These are phyloP conservation scores for Xylaria sp. DNA, from an alignment of 2,329 filamentous ascomycete genomes.

Conservation along the genomic window DNA sequence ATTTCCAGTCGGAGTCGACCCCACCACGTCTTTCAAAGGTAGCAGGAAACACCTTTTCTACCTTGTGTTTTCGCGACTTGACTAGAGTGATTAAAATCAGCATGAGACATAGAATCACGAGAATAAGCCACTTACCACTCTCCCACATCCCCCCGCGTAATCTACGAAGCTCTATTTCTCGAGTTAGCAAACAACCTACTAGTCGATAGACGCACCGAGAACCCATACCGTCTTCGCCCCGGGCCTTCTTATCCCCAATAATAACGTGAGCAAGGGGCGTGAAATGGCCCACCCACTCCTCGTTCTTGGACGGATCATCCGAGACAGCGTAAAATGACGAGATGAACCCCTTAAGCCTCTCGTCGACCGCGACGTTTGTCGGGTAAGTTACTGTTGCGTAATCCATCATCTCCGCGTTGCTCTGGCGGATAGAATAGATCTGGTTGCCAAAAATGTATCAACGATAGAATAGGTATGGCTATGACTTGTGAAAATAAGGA, in stretches of 20 bases:
- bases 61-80: constrained; percentile 53
- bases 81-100: constrained; percentile 45
- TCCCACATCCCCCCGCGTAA: constrained; percentile 53
- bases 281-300: constrained; percentile 58
- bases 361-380: constrained; percentile 31
- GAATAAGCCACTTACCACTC: constrained; percentile 15
- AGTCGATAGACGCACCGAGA: background rate
- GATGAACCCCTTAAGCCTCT: constrained; percentile 51
- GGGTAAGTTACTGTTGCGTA: constrained; percentile 49
- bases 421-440: background rate
- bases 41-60: constrained; percentile 56
- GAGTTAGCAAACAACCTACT: background rate
- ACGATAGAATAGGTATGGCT: too few species aligned
- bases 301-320: constrained; percentile 54
- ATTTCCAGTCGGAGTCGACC: constrained; percentile 21
- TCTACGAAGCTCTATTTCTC: constrained; percentile 52
- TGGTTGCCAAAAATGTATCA: background rate
- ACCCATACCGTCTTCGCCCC: constrained; percentile 48
- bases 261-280: constrained; percentile 53
- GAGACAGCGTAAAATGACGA: constrained; percentile 57
- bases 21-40: constrained; percentile 41
- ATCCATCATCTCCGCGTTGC: background rate
- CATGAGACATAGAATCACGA: background rate
- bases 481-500: background rate
- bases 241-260: constrained; percentile 54